A percentile compares a stretch with the other conserved stretches of the same genome.
Conservation (phyloP, 352 stramenopile genomes). For the Thalassiosira livingstoniorum region DNA sequence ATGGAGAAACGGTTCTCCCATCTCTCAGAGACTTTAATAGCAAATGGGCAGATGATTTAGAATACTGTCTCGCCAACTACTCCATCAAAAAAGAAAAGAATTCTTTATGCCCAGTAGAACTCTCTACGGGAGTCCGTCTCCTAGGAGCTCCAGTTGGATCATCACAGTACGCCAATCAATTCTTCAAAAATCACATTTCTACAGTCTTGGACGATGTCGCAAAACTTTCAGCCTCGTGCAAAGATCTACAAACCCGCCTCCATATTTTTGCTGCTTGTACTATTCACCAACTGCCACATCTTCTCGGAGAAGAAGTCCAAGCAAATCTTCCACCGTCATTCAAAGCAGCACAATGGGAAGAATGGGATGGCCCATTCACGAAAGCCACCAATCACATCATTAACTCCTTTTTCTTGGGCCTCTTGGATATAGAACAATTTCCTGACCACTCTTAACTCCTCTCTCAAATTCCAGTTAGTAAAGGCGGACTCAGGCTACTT, state of each 20-base stretch:
- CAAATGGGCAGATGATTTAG: no score
- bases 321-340: background rate
- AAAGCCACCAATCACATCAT: background rate
- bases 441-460: background rate
- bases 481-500: background rate
- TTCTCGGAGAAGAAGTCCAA: background rate
- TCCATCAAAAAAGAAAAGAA: background rate
- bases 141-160: background rate
- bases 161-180: background rate
- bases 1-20: background rate
- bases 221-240: background rate
- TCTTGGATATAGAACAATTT: background rate
- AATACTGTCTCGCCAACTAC: background rate
- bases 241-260: background rate
- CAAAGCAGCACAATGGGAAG: background rate
- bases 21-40: background rate
- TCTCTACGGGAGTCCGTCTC: background rate
- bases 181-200: background rate
- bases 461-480: background rate
- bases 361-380: background rate
- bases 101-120: background rate
- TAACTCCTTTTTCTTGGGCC: background rate
- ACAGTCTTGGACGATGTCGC: background rate
- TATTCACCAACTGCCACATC: background rate
- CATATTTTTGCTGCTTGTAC: background rate